Percentiles rank a stretch among this genome's conserved stretches.
Evolutionary conservation across 257 asterid species (phyloP).

Genomic region (Thymus quinquecostatus): DNA sequence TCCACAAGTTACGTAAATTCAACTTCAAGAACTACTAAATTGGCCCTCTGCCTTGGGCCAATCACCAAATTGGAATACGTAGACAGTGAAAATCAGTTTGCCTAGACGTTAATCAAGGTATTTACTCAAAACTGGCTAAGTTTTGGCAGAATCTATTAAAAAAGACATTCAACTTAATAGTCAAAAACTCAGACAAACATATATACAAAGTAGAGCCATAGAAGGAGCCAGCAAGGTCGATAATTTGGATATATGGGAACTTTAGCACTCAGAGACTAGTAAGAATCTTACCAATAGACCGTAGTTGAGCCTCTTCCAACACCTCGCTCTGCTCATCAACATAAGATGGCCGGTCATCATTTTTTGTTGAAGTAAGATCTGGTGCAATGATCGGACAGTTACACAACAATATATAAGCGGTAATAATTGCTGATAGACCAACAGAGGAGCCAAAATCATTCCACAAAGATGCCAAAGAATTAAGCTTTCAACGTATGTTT

Average conservation of each 20-base stretch:
- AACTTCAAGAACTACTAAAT: neutral
- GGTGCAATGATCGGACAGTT: slow-evolving; percentile 26
- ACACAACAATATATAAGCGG: neutral
- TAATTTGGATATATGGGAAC: neutral
- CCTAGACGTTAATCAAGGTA: too few relatives aligned
- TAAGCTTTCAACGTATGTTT: too few relatives aligned
- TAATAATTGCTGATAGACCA: neutral
- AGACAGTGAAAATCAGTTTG: too few relatives aligned
- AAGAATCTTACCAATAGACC: slow-evolving; percentile 58
- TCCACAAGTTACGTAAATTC: slow-evolving; percentile 2
- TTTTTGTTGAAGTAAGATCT: slow-evolving; percentile 46
- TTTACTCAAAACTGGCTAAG: too few relatives aligned
- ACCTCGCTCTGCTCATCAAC: slow-evolving; percentile 59
- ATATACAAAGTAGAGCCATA: neutral
- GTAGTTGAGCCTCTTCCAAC: slow-evolving; percentile 63
- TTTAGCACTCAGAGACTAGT: slow-evolving; percentile 14
- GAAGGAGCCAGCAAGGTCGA: neutral
- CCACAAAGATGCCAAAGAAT: neutral
- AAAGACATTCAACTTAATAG: too few relatives aligned
- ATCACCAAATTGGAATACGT: too few relatives aligned
- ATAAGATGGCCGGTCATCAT: slow-evolving; percentile 49
- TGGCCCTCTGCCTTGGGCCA: too few relatives aligned
- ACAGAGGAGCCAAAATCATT: slow-evolving; percentile 12
- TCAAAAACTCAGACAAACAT: too few relatives aligned
- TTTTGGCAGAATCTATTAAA: too few relatives aligned